These are phyloP conservation scores for Nitzschia inconspicua DNA, from an alignment of 108 stramenopile genomes.

Conservation along the genomic window DNA sequence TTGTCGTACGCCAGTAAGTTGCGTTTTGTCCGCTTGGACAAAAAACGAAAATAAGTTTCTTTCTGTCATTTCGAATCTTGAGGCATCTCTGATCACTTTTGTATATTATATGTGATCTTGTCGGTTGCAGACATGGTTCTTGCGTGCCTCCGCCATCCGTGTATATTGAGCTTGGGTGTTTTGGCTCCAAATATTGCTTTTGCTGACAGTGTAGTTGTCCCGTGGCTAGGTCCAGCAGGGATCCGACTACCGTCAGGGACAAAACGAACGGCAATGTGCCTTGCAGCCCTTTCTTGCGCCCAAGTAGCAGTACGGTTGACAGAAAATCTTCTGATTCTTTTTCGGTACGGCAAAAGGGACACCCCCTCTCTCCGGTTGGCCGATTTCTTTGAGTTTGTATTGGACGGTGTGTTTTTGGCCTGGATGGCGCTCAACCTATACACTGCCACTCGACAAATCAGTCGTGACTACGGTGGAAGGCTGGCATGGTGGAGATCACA, in stretches of 20 bases:
- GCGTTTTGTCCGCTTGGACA: not conserved
- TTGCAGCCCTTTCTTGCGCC: constrained; percentile 1
- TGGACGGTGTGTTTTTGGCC: not conserved
- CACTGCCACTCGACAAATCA: not conserved
- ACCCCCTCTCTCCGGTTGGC: not conserved
- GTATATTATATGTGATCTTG: no score
- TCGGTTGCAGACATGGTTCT: constrained; percentile 3
- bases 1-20: constrained; percentile 6
- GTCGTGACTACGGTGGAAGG: not conserved
- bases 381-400: constrained; percentile 1
- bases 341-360: not conserved
- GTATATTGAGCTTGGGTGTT: constrained; percentile 1
- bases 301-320: not conserved
- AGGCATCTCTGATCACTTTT: not conserved
- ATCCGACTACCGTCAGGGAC: no score
- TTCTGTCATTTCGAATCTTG: not conserved
- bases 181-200: constrained; percentile 7
- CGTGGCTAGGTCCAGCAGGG: not conserved
- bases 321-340: not conserved
- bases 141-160: constrained; percentile 4
- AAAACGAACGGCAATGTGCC: constrained; percentile 2
- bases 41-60: not conserved
- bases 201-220: not conserved
- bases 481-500: constrained; percentile 9
- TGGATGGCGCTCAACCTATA: not conserved